Conservation (phyloP, 225 moss, liverwort and hornwort species). For the Polytrichum formosum region DNA sequence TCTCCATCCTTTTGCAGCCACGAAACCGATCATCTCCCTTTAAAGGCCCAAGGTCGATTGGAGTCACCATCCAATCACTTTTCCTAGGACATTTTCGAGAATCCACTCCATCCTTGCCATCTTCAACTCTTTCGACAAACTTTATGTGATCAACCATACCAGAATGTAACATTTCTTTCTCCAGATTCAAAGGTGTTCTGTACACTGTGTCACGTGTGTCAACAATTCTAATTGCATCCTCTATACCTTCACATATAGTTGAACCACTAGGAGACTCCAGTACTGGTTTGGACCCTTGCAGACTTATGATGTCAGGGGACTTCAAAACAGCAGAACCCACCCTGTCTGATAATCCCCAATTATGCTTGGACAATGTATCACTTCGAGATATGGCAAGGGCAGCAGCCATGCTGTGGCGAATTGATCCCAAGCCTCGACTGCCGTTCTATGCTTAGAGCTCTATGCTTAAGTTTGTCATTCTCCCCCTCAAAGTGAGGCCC, state of each 20-base stretch:
- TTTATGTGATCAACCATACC: not conserved
- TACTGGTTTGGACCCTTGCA: constrained; percentile 1
- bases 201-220: not conserved
- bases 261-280: constrained; percentile 4
- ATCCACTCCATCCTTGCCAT: not conserved
- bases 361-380: constrained; percentile 1
- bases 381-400: no score
- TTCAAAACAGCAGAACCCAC: constrained; percentile 2
- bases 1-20: not conserved
- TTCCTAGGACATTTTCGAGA: not conserved
- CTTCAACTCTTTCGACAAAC: not conserved
- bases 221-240: not conserved
- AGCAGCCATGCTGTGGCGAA: not conserved
- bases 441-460: no score
- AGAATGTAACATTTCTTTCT: not conserved
- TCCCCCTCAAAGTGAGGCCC: no score
- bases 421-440: no score
- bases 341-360: constrained; percentile 2
- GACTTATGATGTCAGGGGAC: constrained; percentile 1
- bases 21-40: not conserved
- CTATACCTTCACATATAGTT: not conserved
- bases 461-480: no score
- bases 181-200: not conserved
- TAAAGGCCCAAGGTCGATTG: not conserved
- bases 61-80: not conserved